phyloP scores from a whole-genome alignment of 768 basidiomycete genomes.

The Saitozyma podzolica region DNA sequence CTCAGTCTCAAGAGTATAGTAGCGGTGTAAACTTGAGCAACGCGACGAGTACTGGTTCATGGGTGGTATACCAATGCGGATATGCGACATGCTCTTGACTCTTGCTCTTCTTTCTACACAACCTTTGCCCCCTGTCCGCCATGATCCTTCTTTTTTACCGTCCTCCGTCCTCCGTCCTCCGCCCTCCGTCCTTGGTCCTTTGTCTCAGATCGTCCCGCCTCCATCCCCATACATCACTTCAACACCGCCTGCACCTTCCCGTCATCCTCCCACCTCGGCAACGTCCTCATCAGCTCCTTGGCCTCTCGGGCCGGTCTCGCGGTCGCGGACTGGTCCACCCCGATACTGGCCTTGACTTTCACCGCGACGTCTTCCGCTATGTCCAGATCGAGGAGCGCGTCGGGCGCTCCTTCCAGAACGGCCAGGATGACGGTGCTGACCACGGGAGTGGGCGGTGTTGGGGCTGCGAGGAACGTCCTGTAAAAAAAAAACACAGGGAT shows the following conservation, averaged over 20 bases:
- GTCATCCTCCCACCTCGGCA: constrained; percentile 50
- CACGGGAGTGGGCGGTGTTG: constrained; percentile 65
- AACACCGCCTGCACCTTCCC: constrained; percentile 46
- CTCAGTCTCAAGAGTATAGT: too few species aligned
- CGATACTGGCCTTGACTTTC: constrained; percentile 70
- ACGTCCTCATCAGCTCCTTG: constrained; percentile 60
- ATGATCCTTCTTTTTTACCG: too few species aligned
- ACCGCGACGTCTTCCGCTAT: constrained; percentile 66
- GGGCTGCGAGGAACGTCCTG: constrained; percentile 66
- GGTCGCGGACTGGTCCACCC: constrained; percentile 69
- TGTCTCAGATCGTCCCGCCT: too few species aligned
- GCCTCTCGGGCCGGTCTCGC: constrained; percentile 67
- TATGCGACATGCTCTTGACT: too few species aligned
- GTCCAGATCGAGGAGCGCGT: constrained; percentile 67
- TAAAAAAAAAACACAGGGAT: not conserved
- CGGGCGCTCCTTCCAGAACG: constrained; percentile 54
- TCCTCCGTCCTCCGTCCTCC: too few species aligned
- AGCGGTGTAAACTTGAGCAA: too few species aligned
- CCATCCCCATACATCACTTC: not conserved
- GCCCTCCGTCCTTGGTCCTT: too few species aligned
- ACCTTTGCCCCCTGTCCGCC: too few species aligned
- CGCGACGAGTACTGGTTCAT: too few species aligned
- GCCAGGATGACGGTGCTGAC: constrained; percentile 47
- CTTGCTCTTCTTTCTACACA: too few species aligned
- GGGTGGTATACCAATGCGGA: too few species aligned